Evolutionary conservation across 192 early-diverging fungal genomes (phyloP), one percentile per base, ranked within the genome.

Genomic region (Diversispora epigaea): DNA sequence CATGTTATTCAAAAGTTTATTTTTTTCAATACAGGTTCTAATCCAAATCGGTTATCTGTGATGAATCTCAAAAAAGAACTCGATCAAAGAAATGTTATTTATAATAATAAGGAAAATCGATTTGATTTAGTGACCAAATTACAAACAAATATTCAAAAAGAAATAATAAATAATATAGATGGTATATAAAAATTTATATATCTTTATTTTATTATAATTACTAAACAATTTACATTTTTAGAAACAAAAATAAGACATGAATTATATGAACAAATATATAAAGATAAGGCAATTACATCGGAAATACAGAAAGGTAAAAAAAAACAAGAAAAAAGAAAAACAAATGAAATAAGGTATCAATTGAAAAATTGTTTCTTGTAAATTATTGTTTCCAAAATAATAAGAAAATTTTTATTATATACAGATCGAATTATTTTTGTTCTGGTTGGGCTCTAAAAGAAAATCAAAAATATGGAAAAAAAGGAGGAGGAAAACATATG

Each of bases 401-500:
- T n/a, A n/a, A n/a, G n/a, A n/a, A n/a, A n/a, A n/a, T n/a, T n/a
- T n/a, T n/a, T n/a, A n/a, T n/a, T n/a, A n/a, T n/a, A n/a, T n/a
- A n/a, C n/a, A n/a, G n/a, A n/a, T n/a, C n/a, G 1, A 43, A 62
- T 12, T 62, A 62, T 62, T 62, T 62, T 62, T 32, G 4, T 32
- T 14, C 4, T 39, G 39, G 39, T 39, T 41, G 60, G 56, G 12
- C 60, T 62, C 39, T 62, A 39, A 62, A 62, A 62, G 60, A 62
- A 41, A 62, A 62, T 32, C 60, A 62, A 14, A 12, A 62, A 62
- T 62, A 62, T 41, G n/a, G 4, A 62, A 62, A 62, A 14, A 62
- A 62, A 39, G 32, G 32, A 32, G 60, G 39, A 12, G 32, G 32
- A 22, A 62, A 62, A 62, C 32, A 39, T 32, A 62, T 62, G 32